These are phyloP conservation scores for Stagonosporopsis tanaceti DNA, from an alignment of 2,329 filamentous ascomycete species.

Conservation along the genomic window DNA sequence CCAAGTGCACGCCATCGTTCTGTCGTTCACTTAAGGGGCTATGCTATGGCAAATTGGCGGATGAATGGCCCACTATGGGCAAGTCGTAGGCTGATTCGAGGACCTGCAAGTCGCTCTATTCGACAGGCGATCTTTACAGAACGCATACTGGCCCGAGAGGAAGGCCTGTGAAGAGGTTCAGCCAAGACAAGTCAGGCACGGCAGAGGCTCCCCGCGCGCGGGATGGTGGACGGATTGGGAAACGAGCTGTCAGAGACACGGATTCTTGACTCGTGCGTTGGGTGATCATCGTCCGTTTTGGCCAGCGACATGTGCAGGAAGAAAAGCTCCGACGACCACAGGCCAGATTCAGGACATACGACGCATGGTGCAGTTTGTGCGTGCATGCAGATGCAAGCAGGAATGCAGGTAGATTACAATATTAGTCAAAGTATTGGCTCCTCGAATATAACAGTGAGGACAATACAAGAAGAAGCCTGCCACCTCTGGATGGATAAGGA, in stretches of 20 bases:
- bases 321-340: conserved; percentile 4
- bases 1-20: conserved; percentile 9
- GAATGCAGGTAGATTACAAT: too few relatives aligned
- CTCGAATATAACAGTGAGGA: background rate
- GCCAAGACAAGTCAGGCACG: conserved; percentile 13
- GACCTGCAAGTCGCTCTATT: conserved; percentile 4
- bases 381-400: background rate
- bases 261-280: conserved; percentile 10
- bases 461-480: background rate
- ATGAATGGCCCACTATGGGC: conserved; percentile 11
- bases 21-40: conserved; percentile 17
- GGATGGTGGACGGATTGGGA: conserved; percentile 7
- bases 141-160: conserved; percentile 8
- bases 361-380: conserved; percentile 3
- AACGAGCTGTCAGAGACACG: conserved; percentile 1
- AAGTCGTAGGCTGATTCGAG: conserved; percentile 4
- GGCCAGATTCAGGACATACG: background rate
- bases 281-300: conserved; percentile 2
- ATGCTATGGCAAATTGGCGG: conserved; percentile 16
- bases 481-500: background rate
- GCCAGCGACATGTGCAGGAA: conserved; percentile 15
- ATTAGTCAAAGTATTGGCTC: background rate
- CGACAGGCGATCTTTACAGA: conserved; percentile 13
- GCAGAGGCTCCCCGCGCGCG: conserved; percentile 16
- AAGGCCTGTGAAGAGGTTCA: conserved; percentile 7